Evolutionary conservation across 2,329 filamentous ascomycete genomes (phyloP), one percentile per base, ranked within the genome.

Genomic region (Colletotrichum noveboracense): DNA sequence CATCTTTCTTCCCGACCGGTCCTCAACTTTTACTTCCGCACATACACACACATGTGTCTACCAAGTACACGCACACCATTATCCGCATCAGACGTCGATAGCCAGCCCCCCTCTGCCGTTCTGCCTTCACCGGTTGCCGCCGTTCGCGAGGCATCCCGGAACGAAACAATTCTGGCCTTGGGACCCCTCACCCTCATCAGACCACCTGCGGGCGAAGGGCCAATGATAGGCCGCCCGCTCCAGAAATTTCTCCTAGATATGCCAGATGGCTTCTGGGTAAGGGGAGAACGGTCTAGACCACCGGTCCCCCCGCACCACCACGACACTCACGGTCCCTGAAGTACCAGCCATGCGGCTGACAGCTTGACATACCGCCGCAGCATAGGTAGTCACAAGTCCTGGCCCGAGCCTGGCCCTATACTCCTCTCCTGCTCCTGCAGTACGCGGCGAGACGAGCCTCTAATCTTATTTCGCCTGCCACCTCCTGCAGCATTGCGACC

Each of bases 241-340:
- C 38, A 67, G 55, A 62, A 43, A 62, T 56, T 71, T 43, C 52
- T 38, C 38, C 30, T 56, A 69, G 64, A 68, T 66, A 30, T 66
- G 55, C 24, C 52, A 68, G 58, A 34, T 43, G 28, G n/a, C 28
- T 21, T 66, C 68, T 67, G 73, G 73, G 73, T 75, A 34, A 68
- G 73, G 73, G 73, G 64, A 73, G 73, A 68, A 65, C 13, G 64
- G 73, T 52, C 70, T 75, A 75, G 70, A 75, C 58, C 73, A 48
- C 64, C 70, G 64, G 70, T 10, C 64, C 65, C 70, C 73, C 70
- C 73, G 70, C 64, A 65, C 43, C 66, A 73, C 24, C 26, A 58
- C 43, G 21, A 21, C 56, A n/a, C 64, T 65, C 34, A 30, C 26
- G 14, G 58, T 24, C 24, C 28, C 28, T 32, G n/a, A 66, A 16